A percentile compares a stretch with the other conserved stretches of the same genome.
phyloP scores from a whole-genome alignment of 2,329 filamentous ascomycete genomes.

The Huntiella abstrusa region DNA sequence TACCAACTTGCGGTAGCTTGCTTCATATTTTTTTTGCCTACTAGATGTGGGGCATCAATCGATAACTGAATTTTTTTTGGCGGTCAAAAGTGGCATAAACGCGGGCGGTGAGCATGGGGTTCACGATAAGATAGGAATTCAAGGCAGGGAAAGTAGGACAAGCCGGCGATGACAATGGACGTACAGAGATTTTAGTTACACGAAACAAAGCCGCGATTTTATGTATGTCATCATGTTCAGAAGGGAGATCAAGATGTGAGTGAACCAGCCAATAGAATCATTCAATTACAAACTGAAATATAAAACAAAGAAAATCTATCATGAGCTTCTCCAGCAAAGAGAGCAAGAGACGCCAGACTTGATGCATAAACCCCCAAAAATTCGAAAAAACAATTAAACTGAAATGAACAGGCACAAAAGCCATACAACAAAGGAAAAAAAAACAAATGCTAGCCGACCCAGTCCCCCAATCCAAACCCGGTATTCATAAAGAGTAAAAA shows the following conservation, averaged over 20 bases:
- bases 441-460: background rate
- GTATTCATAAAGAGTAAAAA: background rate
- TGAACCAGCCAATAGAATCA: no score
- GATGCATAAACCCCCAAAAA: background rate
- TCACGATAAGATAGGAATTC: background rate
- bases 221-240: no score
- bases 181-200: no score
- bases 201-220: no score
- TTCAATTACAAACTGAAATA: background rate
- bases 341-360: slow-evolving; percentile 6
- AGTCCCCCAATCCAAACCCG: background rate
- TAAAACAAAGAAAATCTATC: slow-evolving; percentile 1
- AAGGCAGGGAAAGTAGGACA: no score
- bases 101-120: slow-evolving; percentile 3
- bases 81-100: slow-evolving; percentile 26
- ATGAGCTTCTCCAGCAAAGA: slow-evolving; percentile 2
- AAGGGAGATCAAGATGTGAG: no score
- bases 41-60: slow-evolving; percentile 10
- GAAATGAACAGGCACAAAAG: no score
- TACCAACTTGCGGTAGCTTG: no score
- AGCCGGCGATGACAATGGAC: no score
- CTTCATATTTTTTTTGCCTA: slow-evolving; percentile 7
- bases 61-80: slow-evolving; percentile 24
- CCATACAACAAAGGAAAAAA: background rate
- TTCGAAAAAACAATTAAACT: background rate